phyloP scores from a whole-genome alignment of 2,329 filamentous ascomycete genomes.

The Trichoderma atroviride region DNA sequence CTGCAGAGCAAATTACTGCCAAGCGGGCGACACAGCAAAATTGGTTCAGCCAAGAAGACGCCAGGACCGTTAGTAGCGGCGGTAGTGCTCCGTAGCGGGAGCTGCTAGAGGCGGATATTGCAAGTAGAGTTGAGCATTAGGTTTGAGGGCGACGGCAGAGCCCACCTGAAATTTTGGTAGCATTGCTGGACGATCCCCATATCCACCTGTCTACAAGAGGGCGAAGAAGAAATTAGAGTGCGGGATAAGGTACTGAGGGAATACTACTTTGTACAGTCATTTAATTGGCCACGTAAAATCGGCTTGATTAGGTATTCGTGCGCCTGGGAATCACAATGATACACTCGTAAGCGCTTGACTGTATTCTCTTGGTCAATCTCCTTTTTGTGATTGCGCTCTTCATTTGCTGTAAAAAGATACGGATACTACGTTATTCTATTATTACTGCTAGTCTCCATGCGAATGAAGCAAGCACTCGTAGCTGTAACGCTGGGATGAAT shows the following conservation, averaged over 20 bases:
- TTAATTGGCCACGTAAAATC: background rate
- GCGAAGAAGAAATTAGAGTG: background rate
- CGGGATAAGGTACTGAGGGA: background rate
- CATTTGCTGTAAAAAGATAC: background rate
- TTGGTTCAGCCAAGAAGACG: constrained; percentile 2
- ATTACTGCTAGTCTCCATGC: background rate
- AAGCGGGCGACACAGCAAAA: background rate
- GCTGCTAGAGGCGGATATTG: constrained; percentile 23
- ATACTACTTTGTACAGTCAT: background rate
- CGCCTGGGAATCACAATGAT: background rate
- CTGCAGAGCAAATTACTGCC: background rate
- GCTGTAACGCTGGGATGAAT: constrained; percentile 5
- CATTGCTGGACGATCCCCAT: background rate
- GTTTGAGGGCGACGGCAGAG: constrained; percentile 11
- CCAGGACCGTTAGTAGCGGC: constrained; percentile 10
- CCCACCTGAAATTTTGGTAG: background rate
- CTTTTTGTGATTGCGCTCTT: background rate
- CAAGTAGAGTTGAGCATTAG: constrained; percentile 23
- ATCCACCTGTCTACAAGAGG: background rate
- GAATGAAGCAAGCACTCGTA: background rate
- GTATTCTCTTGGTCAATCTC: background rate
- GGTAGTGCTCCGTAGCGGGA: constrained; percentile 14
- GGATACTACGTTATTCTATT: background rate
- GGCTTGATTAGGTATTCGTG: background rate
- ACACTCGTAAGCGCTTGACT: background rate